Evolutionary conservation across 2,329 filamentous ascomycete species (phyloP).

Genomic region (Calonectria pseudoturangicola): DNA sequence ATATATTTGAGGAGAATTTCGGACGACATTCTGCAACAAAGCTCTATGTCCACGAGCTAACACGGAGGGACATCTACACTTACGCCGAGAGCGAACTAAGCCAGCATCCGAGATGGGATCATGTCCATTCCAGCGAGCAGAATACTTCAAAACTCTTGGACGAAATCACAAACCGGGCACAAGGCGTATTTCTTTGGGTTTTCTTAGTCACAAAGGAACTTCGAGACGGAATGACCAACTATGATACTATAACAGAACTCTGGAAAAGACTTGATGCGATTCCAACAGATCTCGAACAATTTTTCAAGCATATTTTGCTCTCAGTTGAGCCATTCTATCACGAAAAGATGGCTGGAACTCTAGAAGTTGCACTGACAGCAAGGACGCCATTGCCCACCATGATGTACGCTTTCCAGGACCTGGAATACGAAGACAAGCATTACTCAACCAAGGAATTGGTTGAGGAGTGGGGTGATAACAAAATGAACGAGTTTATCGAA

Average conservation of each 20-base stretch:
- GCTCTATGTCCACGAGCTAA: slow-evolving; percentile 43
- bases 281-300: slow-evolving; percentile 36
- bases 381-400: neutral
- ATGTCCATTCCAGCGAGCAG: neutral
- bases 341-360: slow-evolving; percentile 22
- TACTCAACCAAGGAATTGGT: slow-evolving; percentile 20
- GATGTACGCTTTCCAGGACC: slow-evolving; percentile 33
- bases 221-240: slow-evolving; percentile 13
- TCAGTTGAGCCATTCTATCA: slow-evolving; percentile 28
- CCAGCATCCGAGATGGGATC: slow-evolving; percentile 28
- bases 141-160: slow-evolving; percentile 1
- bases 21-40: slow-evolving; percentile 14
- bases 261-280: slow-evolving; percentile 21
- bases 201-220: slow-evolving; percentile 42
- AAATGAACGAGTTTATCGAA: neutral
- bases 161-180: slow-evolving; percentile 29
- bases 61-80: slow-evolving; percentile 36
- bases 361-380: slow-evolving; percentile 27
- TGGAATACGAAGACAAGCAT: slow-evolving; percentile 30
- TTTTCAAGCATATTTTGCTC: slow-evolving; percentile 37
- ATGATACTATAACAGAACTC: slow-evolving; percentile 30
- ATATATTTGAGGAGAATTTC: slow-evolving; percentile 35
- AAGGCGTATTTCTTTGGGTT: slow-evolving; percentile 50
- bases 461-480: neutral
- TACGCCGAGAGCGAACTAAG: slow-evolving; percentile 23